Conservation (phyloP, 2,329 filamentous ascomycete species). For the Nigrospora sphaerica region DNA sequence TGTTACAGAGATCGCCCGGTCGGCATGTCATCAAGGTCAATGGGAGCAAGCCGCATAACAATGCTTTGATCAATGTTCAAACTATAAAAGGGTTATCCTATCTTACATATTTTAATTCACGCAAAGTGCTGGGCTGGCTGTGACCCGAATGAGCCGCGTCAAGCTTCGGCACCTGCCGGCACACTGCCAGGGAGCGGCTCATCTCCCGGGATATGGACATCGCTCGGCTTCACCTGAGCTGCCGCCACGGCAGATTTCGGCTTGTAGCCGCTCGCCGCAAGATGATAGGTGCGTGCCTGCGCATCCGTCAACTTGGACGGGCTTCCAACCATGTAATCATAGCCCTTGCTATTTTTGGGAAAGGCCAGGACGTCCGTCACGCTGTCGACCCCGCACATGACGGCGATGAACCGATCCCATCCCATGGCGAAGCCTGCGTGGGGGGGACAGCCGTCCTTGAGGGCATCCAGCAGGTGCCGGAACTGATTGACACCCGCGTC, state of each 20-base stretch:
- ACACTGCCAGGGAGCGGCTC: background rate
- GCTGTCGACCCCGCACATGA: conserved; percentile 69
- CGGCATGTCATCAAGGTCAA: too few species aligned
- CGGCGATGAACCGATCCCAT: conserved; percentile 77
- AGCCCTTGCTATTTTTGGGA: conserved; percentile 85
- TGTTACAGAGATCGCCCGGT: too few species aligned
- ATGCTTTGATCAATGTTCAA: too few species aligned
- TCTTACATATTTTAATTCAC: too few species aligned
- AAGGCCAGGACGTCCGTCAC: conserved; percentile 95
- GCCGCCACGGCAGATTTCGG: background rate
- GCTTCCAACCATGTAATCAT: conserved; percentile 76
- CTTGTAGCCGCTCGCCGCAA: conserved; percentile 12
- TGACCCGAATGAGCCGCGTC: too few species aligned
- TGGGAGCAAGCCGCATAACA: too few species aligned
- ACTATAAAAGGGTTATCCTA: too few species aligned
- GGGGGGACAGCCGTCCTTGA: conserved; percentile 82
- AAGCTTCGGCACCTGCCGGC: background rate
- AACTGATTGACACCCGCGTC: conserved; percentile 71
- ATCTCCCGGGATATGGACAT: background rate
- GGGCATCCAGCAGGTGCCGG: conserved; percentile 72
- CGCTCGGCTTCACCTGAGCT: background rate
- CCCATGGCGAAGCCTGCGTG: conserved; percentile 91
- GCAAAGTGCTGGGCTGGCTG: too few species aligned
- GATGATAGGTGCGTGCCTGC: conserved; percentile 40
- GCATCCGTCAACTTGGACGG: conserved; percentile 62